Evolutionary conservation across 2,329 filamentous ascomycete genomes (phyloP).

Genomic region (Aspergillus jensenii): DNA sequence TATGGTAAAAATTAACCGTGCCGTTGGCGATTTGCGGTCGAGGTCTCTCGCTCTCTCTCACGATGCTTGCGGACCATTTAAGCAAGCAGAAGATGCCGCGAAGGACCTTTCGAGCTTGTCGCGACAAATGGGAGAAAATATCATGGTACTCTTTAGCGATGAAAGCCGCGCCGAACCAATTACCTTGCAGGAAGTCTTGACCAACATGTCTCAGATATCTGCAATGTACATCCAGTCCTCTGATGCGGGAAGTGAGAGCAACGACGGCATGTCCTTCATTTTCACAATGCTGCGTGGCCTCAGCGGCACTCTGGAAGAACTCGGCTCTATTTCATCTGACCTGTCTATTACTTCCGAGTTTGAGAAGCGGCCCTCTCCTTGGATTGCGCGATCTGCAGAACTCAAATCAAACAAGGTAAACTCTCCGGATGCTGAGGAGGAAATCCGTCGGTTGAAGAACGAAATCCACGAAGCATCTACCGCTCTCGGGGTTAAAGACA

Average conservation of each 20-base stretch:
- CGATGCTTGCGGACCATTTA: slow-evolving; percentile 68
- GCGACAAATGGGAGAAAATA: slow-evolving; percentile 64
- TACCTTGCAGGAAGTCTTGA: slow-evolving; percentile 65
- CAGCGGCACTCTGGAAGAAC: slow-evolving; percentile 64
- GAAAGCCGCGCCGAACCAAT: slow-evolving; percentile 69
- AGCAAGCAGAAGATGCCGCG: slow-evolving; percentile 65
- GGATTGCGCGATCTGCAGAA: slow-evolving; percentile 78
- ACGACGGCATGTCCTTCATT: slow-evolving; percentile 69
- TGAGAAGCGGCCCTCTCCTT: slow-evolving; percentile 72
- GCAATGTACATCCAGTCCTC: slow-evolving; percentile 26
- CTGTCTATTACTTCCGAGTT: slow-evolving; percentile 76
- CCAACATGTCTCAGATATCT: slow-evolving; percentile 50
- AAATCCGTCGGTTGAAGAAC: slow-evolving; percentile 76
- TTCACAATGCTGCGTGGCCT: slow-evolving; percentile 65
- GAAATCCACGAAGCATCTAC: slow-evolving; percentile 76
- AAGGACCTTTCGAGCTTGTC: slow-evolving; percentile 66
- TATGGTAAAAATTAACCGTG: slow-evolving; percentile 72
- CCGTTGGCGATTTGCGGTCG: slow-evolving; percentile 73
- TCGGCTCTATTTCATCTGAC: slow-evolving; percentile 69
- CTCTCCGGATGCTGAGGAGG: slow-evolving; percentile 79
- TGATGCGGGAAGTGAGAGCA: slow-evolving; percentile 27
- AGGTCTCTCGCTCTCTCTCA: slow-evolving; percentile 71
- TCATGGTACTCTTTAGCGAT: slow-evolving; percentile 67
- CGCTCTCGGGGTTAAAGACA: slow-evolving; percentile 70
- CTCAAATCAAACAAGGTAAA: slow-evolving; percentile 79